A percentile compares a stretch with the other conserved stretches of the same genome.
phyloP scores from a whole-genome alignment of 495 filamentous ascomycete genomes.

The Penicillium chermesinum region DNA sequence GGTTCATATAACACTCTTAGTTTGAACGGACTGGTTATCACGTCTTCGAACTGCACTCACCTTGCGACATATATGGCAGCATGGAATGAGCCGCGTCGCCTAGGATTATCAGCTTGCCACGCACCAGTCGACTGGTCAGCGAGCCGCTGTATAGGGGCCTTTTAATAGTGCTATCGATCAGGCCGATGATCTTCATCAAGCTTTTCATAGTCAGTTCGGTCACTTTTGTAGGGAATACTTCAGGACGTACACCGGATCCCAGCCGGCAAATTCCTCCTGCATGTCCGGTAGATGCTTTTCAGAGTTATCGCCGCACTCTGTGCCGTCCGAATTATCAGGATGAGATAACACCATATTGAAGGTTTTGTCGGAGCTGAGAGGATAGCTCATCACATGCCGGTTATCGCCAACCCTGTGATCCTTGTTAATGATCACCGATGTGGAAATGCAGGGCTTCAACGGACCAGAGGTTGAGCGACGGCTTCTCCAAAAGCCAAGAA shows the following conservation, averaged over 20 bases:
- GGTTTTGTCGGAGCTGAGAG: slow-evolving; percentile 39
- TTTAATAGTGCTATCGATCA: slow-evolving; percentile 34
- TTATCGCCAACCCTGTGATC: slow-evolving; percentile 27
- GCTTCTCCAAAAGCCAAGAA: slow-evolving; percentile 34
- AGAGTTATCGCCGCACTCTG: slow-evolving; percentile 30
- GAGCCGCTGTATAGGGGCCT: slow-evolving; percentile 35
- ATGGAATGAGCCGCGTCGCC: slow-evolving; percentile 51
- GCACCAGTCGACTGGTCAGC: slow-evolving; percentile 28
- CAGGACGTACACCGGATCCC: slow-evolving; percentile 29
- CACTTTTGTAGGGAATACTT: neutral
- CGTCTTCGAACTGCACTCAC: slow-evolving; percentile 15
- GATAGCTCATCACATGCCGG: slow-evolving; percentile 46
- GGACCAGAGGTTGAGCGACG: slow-evolving; percentile 39
- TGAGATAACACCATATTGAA: slow-evolving; percentile 51
- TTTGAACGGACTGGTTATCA: too few relatives aligned
- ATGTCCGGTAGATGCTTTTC: slow-evolving; percentile 26
- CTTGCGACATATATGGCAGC: slow-evolving; percentile 46
- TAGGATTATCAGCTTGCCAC: slow-evolving; percentile 32
- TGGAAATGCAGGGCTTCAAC: too few relatives aligned
- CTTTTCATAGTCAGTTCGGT: slow-evolving; percentile 5
- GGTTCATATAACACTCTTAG: slow-evolving; percentile 33
- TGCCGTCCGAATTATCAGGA: slow-evolving; percentile 34
- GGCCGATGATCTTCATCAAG: slow-evolving; percentile 30
- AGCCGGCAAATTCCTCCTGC: slow-evolving; percentile 32
- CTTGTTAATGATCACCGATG: too few relatives aligned